A percentile compares a stretch with the other conserved stretches of the same genome.
Conservation (phyloP, 2,329 filamentous ascomycete species). For the Botryotinia globosa region DNA sequence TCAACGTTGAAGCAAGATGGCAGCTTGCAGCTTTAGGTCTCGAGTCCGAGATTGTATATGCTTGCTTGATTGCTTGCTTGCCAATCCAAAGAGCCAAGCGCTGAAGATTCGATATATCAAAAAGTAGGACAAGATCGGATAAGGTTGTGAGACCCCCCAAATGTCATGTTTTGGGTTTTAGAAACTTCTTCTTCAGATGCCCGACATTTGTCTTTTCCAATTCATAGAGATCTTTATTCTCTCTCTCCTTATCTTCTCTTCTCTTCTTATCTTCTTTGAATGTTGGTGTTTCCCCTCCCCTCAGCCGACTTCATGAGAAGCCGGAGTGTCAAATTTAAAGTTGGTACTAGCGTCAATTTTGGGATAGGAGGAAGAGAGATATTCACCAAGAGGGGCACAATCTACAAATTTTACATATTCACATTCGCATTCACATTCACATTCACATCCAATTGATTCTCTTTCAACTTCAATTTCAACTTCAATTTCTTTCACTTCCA, state of each 20-base stretch:
- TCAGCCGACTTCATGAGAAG: slow-evolving; percentile 16
- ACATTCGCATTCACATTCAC: neutral
- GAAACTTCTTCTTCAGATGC: slow-evolving; percentile 15
- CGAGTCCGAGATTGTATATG: slow-evolving; percentile 9
- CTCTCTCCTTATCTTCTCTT: neutral
- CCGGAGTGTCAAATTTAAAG: slow-evolving; percentile 18
- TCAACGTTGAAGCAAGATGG: slow-evolving; percentile 11
- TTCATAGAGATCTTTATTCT: neutral
- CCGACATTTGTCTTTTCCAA: neutral
- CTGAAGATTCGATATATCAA: slow-evolving; percentile 19
- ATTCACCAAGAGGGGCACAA: neutral
- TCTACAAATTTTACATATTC: neutral
- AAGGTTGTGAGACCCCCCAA: slow-evolving; percentile 21
- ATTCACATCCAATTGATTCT: neutral
- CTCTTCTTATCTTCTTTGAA: neutral
- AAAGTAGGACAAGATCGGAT: slow-evolving; percentile 25
- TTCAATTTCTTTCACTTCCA: neutral
- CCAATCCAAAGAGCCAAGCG: slow-evolving; percentile 11
- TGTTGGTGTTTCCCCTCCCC: slow-evolving; percentile 10
- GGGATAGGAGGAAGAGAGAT: neutral
- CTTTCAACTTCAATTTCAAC: neutral
- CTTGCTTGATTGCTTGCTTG: slow-evolving; percentile 4
- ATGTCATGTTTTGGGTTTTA: slow-evolving; percentile 18
- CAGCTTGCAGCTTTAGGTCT: slow-evolving; percentile 19
- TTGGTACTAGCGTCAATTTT: slow-evolving; percentile 12